Evolutionary conservation across 2,329 filamentous ascomycete genomes (phyloP), one percentile per base, ranked within the genome.

Genomic region (Cladophialophora yegresii): DNA sequence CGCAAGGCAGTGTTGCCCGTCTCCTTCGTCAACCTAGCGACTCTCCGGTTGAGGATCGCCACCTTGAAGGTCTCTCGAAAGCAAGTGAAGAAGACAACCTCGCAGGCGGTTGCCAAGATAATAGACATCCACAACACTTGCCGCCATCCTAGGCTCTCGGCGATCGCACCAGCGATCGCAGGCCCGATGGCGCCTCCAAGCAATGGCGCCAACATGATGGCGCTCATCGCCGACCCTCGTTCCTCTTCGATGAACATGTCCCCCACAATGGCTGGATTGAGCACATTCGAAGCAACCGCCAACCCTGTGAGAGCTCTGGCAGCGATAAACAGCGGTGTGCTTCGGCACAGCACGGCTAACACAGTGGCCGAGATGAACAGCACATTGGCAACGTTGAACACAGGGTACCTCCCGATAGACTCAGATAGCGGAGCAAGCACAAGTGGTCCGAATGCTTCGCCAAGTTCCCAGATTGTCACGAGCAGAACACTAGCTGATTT

Each of bases 241-340:
- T 84, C 77, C 61, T 88, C 85, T 0, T 81, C 76, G 1, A 77
- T 74, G 71, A 87, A 88, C 67, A 88, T 83, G 72, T 89, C 87
- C 26, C 86, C 86, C 20, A 89, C 81, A 58, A 89, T 85, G 26
- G 85, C 84, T 0, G 86, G 86, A 67, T 83, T 85, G 20, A 89
- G 77, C 8, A 88, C 85, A 67, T 87, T 80, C 3, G 77, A 76
- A 22, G 79, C 76, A 4, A 82, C 80, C 49, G 77, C 75, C 33
- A 78, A 68, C 47, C 78, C 78, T 50, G 80, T 79, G 64, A 83
- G 74, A 68, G 78, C 78, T 45, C 80, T 70, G 0, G 77, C 75
- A 8, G 73, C 73, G 56, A 82, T 80, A 64, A 82, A 74, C 4
- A 80, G 61, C 1, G 70, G 62, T 4, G 75, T 74, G 60, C 70